Base-by-base conservation (phyloP, 2,329 filamentous ascomycete genomes). In the Chrysoporthe puriensis region DNA sequence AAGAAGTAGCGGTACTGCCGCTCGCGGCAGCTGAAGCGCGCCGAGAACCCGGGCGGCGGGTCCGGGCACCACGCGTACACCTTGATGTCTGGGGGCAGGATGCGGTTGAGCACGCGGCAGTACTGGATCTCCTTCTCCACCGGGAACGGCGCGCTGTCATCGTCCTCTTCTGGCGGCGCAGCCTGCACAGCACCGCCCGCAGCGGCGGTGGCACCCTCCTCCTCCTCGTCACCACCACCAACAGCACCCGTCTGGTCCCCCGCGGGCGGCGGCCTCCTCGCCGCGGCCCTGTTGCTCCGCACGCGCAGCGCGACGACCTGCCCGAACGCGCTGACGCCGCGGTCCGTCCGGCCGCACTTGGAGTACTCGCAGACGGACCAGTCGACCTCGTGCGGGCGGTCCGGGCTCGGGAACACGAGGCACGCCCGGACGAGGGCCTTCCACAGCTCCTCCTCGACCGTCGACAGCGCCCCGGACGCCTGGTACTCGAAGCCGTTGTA, bases 1-100 rank as follows among this genome's bases (percentile, higher is more conserved):
- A 99, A 99, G 83, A 97, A 98, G 80, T 99, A 99, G 67, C 93
- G 90, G 81, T 99, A 99, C 72, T 92, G 90, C 32, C 96, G 87
- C 79, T 97, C 94, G 70, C 91, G 88, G 79, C 96, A 99, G 64
- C 92, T 94, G 84, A 97, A 97, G 52, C 96, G 90, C 4, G 96
- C 96, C 44, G 92, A 94, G 78, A 99, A 99, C 70, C 87, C 87
- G 9, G 86, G 80, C 0, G 94, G 93, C 18, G 91, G 92, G 42
- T 88, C 84, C 0, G 95, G 93, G 76, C 94, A 97, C 96, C 96
- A 99, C 3, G 96, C 96, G 46, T 98, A 85, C 68, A 97, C 84
- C 69, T 93, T 88, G 74, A 99, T 98, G 76, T 97, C 94, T 34
- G 91, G 87, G 4, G 96, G 96, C 2, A 99, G 87, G 18, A 97